Base-by-base conservation (phyloP, 1,139 yeast genomes). In the Taiozyma sp. region DNA sequence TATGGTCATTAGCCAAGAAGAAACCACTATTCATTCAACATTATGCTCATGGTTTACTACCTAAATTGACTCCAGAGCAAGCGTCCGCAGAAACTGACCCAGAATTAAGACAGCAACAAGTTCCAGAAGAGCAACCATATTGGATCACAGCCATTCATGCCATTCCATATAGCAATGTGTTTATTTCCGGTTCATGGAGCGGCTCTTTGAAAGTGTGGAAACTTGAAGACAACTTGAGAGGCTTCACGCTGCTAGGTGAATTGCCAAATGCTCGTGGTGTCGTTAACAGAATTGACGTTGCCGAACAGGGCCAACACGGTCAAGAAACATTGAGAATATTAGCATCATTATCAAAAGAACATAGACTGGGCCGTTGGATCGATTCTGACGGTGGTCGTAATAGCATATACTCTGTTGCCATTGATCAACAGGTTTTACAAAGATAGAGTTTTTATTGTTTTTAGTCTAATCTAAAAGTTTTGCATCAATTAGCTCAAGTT, bases 1-100 rank as follows among this genome's bases (percentile, higher is more conserved):
- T 95, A 56, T 93, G 99, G 99, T 83, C 96, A 7, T 71, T 87
- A 53, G 84, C 88, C 30, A 89, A 89, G 70, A 93, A 93, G 77
- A 91, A 90, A 69, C 95, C 99, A 9, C 68, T 88, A 40, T 83
- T 69, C 66, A 81, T 82, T 3, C 69, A 79, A 54, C 78, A 95
- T 62, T 68, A 75, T 46, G 86, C 93, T 4, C 99, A 93, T 68
- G 99, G 97, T 2, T 64, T 81, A 28, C 80, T 81, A 54, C 85
- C 87, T 19, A 68, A 68, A 41, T 64, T 79, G 43, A 59, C 69
- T 1, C 68, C 82, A 1, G 58, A 67, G 2, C 65, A 73, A 53
- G 88, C 88, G 9, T 83, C 95, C 50, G 97, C 95, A 8, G 96
- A 89, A 65, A 55, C 71, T 0, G 68, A 74, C 45, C 61, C 63